These are phyloP conservation scores for Chalciporus chontae DNA, from an alignment of 768 basidiomycete genomes.

Conservation along the genomic window DNA sequence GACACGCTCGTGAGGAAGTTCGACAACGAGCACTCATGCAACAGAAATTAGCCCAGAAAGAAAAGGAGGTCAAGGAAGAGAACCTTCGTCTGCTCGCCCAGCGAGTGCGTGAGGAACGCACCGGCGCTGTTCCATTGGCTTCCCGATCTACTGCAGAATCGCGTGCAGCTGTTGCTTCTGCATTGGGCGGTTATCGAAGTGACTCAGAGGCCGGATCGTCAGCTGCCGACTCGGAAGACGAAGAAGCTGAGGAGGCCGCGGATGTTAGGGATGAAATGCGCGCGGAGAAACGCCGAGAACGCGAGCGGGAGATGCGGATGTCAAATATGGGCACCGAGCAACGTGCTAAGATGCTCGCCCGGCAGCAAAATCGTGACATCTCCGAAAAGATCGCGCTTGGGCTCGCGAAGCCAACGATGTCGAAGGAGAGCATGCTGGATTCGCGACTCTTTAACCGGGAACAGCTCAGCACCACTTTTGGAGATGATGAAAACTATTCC, in stretches of 20 bases:
- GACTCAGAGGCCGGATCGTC: slow-evolving; percentile 54
- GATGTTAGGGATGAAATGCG: slow-evolving; percentile 89
- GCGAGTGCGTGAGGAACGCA: slow-evolving; percentile 91
- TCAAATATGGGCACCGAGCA: slow-evolving; percentile 98
- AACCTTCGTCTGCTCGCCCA: slow-evolving; percentile 91
- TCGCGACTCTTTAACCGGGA: slow-evolving; percentile 98
- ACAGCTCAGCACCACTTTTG: slow-evolving; percentile 75
- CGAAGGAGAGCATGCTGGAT: slow-evolving; percentile 97
- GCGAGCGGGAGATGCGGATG: slow-evolving; percentile 98
- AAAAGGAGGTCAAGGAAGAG: slow-evolving; percentile 94
- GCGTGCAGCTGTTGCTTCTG: slow-evolving; percentile 68
- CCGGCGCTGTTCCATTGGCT: slow-evolving; percentile 60
- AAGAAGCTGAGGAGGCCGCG: slow-evolving; percentile 78
- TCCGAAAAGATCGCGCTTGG: slow-evolving; percentile 99
- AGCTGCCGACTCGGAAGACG: slow-evolving; percentile 52
- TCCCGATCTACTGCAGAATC: slow-evolving; percentile 64
- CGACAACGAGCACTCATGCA: slow-evolving; percentile 96
- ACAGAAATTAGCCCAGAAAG: slow-evolving; percentile 97
- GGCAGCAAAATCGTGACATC: slow-evolving; percentile 97
- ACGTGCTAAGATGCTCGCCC: slow-evolving; percentile 90
- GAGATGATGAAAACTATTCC: slow-evolving; percentile 90
- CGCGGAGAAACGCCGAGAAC: slow-evolving; percentile 85
- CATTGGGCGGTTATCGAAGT: slow-evolving; percentile 84
- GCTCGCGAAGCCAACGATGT: slow-evolving; percentile 91
- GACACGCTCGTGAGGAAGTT: slow-evolving; percentile 97